A percentile compares a stretch with the other conserved stretches of the same genome.
phyloP scores from a whole-genome alignment of 1,284 basidiomycete genomes.

The Ustilago loliicola region DNA sequence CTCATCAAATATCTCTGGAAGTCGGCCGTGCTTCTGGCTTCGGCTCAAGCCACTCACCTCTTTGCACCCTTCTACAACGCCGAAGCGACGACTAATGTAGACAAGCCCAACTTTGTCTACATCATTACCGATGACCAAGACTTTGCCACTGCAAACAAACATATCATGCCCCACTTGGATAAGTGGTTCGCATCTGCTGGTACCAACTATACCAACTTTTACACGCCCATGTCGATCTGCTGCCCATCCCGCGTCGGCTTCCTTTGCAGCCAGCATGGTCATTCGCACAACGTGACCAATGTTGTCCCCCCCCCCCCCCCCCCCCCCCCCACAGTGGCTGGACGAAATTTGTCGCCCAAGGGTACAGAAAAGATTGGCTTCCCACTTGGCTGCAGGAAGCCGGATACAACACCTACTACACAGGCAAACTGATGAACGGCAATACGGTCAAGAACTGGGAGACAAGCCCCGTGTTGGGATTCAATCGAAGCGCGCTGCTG shows the following conservation, averaged over 20 bases:
- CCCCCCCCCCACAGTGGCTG: conserved; percentile 16
- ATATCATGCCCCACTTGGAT: conserved; percentile 14
- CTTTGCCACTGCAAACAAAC: conserved; percentile 1
- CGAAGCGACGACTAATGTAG: not conserved
- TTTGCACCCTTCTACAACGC: not conserved
- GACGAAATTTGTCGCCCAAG: conserved; percentile 11
- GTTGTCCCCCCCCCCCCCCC: not conserved
- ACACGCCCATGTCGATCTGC: conserved; percentile 20
- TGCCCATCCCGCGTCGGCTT: conserved; percentile 20
- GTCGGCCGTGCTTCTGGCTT: not conserved
- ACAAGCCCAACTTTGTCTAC: conserved; percentile 22
- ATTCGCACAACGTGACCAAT: conserved; percentile 20
- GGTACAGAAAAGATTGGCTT: conserved; percentile 12
- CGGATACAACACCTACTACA: conserved; percentile 16
- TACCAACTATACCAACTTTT: conserved; percentile 15
- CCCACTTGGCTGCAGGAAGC: conserved; percentile 17
- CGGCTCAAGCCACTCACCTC: not conserved
- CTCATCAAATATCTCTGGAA: not conserved
- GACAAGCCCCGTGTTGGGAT: conserved; percentile 7
- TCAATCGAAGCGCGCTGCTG: conserved; percentile 14
- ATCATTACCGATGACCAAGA: conserved; percentile 21
- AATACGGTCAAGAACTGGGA: conserved; percentile 15
- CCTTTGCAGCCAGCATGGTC: conserved; percentile 15
- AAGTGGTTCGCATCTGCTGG: not conserved
- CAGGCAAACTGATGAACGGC: conserved; percentile 22